Percentiles rank a stretch among this genome's conserved stretches.
Conservation (phyloP, 495 filamentous ascomycete genomes). For the Parathielavia hyrcaniae region DNA sequence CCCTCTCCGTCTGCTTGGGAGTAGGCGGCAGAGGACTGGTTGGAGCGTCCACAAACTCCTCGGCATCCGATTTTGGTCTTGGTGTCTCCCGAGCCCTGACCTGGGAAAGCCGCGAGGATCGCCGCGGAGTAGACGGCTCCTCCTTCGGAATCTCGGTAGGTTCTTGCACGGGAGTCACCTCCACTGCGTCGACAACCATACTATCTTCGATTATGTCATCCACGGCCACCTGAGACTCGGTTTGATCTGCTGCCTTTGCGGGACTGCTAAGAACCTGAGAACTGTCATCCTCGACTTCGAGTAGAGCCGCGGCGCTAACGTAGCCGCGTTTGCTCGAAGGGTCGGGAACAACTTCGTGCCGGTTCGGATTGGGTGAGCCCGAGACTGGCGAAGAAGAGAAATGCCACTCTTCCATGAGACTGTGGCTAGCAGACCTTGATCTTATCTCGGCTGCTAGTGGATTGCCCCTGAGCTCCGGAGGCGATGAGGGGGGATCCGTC, state of each 20-base stretch:
- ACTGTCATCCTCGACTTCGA: conserved; percentile 10
- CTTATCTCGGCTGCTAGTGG: conserved; percentile 42
- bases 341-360: conserved; percentile 17
- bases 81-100: conserved; percentile 26
- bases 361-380: conserved; percentile 35
- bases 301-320: conserved; percentile 19
- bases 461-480: conserved; percentile 50
- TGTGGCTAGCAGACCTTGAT: conserved; percentile 37
- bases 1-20: conserved; percentile 15
- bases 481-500: conserved; percentile 49
- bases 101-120: conserved; percentile 12
- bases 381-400: conserved; percentile 44
- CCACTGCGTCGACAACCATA: conserved; percentile 16
- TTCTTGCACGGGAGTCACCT: not conserved
- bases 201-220: conserved; percentile 30
- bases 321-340: conserved; percentile 16
- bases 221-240: not conserved
- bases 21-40: conserved; percentile 33
- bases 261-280: conserved; percentile 6
- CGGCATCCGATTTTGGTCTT: conserved; percentile 37
- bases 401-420: conserved; percentile 41
- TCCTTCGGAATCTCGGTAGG: not conserved
- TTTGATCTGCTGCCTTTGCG: not conserved
- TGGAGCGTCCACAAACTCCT: conserved; percentile 45
- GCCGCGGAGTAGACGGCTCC: conserved; percentile 22